Base-by-base conservation (phyloP, 2,329 filamentous ascomycete species). In the Botrytis cinerea region DNA sequence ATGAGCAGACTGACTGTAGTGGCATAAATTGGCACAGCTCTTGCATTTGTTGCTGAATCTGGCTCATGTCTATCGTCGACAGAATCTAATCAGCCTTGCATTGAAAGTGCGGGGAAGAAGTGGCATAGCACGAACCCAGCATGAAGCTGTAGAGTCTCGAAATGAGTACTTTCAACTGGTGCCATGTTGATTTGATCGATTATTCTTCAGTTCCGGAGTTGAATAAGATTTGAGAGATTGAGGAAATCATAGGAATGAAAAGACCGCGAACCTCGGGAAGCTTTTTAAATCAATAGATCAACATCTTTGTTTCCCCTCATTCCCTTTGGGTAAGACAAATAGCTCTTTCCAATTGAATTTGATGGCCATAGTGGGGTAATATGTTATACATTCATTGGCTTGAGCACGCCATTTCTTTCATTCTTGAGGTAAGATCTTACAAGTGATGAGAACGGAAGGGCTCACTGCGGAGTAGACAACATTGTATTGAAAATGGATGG, bases 21-120 rank as follows among this genome's bases (percentile, higher is more conserved):
- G 22, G 95, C 94, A 82, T 98, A 98, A 81, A 99, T 98, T 71
- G 96, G 96, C 14, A 98, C 94, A 64, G 95, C 96, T 79, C 96
- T 90, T 40, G 96, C 88, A 75, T 97, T 95, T 75, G 95, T 97
- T 2, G 90, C 83, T 40, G 92, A 84, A 82, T 98, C 96, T 38
- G 93, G 90, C 79, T 90, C 87, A 78, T 97, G 93, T 75, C 94
- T 97, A 62, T 64, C 14, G 14, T 10, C n/a, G 22, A 63, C 9
- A 62, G 14, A 43, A 32, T 71, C 16, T 38, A 48, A 67, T 77
- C 67, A 78, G 76, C 54, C 54, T 74, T 57, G 62, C 66, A 66
- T 70, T 59, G 73, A 75, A 74, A 66, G 59, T 75, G 61, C 75
- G 61, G 59, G 60, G 68, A 62, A 64, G 62, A 68, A 64, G 63